Evolutionary conservation across 1,139 yeast species (phyloP).

Genomic region (Yamadazyma atlantica): DNA sequence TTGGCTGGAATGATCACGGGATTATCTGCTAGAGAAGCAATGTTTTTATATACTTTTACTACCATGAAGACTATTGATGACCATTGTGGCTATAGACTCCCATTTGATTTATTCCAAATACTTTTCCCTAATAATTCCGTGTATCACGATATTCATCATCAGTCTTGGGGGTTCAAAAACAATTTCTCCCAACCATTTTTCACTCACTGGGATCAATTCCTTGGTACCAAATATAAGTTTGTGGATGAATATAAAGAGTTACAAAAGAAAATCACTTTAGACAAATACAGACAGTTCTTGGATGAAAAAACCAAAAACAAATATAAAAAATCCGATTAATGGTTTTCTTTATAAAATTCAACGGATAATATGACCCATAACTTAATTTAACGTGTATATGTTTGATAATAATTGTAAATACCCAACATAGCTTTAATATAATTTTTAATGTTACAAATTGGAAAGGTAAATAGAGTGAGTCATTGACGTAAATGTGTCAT

Average conservation of each 20-base stretch:
- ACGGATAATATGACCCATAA: not conserved
- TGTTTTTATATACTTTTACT: conserved; percentile 76
- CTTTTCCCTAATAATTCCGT: conserved; percentile 93
- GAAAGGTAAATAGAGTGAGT: too few relatives aligned
- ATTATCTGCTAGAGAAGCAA: conserved; percentile 73
- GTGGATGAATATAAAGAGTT: conserved; percentile 56
- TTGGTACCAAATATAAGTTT: conserved; percentile 71
- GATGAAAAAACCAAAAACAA: conserved; percentile 34
- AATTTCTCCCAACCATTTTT: conserved; percentile 97
- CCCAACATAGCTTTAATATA: not conserved
- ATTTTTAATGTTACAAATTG: not conserved
- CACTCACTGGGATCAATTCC: conserved; percentile 82
- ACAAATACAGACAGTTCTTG: conserved; percentile 62
- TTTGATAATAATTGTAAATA: conserved; percentile 2
- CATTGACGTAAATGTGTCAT: too few relatives aligned
- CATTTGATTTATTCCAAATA: conserved; percentile 85
- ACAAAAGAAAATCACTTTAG: conserved; percentile 60
- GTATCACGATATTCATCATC: conserved; percentile 97
- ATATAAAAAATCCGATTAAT: conserved; percentile 5
- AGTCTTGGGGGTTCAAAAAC: conserved; percentile 89
- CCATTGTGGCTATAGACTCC: conserved; percentile 94
- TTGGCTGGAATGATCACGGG: conserved; percentile 64
- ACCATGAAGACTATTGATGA: conserved; percentile 97
- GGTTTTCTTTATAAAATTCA: too few relatives aligned
- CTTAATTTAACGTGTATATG: conserved; percentile 4